These are phyloP conservation scores for Domatiomyces globalis DNA, from an alignment of 2,329 filamentous ascomycete species.

Conservation along the genomic window DNA sequence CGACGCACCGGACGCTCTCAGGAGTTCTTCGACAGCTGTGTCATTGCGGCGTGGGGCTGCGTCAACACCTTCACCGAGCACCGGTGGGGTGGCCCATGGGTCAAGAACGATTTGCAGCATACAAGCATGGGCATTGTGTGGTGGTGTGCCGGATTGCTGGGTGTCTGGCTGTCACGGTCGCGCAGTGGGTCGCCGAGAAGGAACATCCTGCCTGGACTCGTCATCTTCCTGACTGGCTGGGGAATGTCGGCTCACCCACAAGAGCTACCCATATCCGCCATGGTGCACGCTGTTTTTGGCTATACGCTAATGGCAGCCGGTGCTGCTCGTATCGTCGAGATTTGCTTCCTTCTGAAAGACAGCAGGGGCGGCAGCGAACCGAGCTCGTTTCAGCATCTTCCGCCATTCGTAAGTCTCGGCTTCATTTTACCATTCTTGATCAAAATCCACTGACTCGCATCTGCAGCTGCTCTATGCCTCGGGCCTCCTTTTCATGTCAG, in stretches of 20 bases:
- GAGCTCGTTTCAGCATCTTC: slow-evolving; percentile 59
- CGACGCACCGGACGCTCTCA: slow-evolving; percentile 71
- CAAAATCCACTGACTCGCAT: slow-evolving; percentile 17
- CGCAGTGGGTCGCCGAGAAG: slow-evolving; percentile 74
- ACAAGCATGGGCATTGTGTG: slow-evolving; percentile 99
- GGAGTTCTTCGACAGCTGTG: slow-evolving; percentile 86
- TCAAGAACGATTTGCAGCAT: slow-evolving; percentile 87
- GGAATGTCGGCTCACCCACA: slow-evolving; percentile 91
- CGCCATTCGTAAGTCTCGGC: slow-evolving; percentile 49
- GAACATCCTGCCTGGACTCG: slow-evolving; percentile 83
- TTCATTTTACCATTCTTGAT: slow-evolving; percentile 7
- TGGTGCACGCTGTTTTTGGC: slow-evolving; percentile 79
- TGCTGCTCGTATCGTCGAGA: slow-evolving; percentile 71
- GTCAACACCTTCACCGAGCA: slow-evolving; percentile 98
- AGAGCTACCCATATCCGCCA: slow-evolving; percentile 65
- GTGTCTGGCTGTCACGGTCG: slow-evolving; percentile 79
- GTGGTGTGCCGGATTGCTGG: slow-evolving; percentile 87
- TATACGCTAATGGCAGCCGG: slow-evolving; percentile 92
- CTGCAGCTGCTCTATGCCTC: slow-evolving; percentile 71
- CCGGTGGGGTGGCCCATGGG: slow-evolving; percentile 80
- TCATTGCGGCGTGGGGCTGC: slow-evolving; percentile 90
- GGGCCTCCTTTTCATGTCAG: slow-evolving; percentile 94
- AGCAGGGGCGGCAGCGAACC: slow-evolving; percentile 51
- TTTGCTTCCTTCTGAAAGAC: slow-evolving; percentile 75
- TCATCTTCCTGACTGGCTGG: slow-evolving; percentile 86